A percentile compares a stretch with the other conserved stretches of the same genome.
These are phyloP conservation scores for Acacia acuminata DNA, from an alignment of 306 rosid species.

Conservation along the genomic window DNA sequence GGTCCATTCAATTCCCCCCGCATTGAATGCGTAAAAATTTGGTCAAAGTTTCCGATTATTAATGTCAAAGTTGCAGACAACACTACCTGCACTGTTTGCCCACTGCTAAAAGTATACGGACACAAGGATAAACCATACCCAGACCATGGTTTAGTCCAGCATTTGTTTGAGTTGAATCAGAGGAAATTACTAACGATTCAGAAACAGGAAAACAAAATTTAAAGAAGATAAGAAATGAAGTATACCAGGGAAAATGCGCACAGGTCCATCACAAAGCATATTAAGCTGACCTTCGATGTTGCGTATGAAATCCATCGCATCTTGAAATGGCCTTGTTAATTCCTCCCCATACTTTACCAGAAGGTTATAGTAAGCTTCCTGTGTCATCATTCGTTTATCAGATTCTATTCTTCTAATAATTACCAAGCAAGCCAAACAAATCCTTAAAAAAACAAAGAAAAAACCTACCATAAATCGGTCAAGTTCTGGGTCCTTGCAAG, in stretches of 20 bases:
- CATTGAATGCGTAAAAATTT: slow-evolving; percentile 17
- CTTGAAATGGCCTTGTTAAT: slow-evolving; percentile 90
- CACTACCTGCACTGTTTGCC: not conserved
- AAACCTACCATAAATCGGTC: slow-evolving; percentile 86
- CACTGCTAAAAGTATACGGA: not conserved
- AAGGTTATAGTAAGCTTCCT: slow-evolving; percentile 97
- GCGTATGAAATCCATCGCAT: slow-evolving; percentile 95
- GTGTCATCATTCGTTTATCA: slow-evolving; percentile 7
- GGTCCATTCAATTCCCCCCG: slow-evolving; percentile 32
- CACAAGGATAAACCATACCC: not conserved
- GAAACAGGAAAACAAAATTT: not conserved
- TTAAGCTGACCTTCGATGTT: slow-evolving; percentile 82
- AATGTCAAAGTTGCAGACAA: slow-evolving; percentile 32
- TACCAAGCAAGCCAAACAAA: not conserved
- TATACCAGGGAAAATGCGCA: slow-evolving; percentile 71
- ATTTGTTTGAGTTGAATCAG: not conserved
- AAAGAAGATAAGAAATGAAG: not conserved
- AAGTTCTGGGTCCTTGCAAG: slow-evolving; percentile 86
- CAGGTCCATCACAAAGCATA: slow-evolving; percentile 65
- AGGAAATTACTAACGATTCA: not conserved
- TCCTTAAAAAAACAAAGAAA: not conserved
- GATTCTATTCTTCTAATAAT: not conserved
- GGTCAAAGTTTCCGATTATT: slow-evolving; percentile 45
- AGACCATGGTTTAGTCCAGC: not conserved
- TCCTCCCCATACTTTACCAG: slow-evolving; percentile 93